Base-by-base conservation (phyloP, 1,284 basidiomycete genomes). In the Malassezia globosa region DNA sequence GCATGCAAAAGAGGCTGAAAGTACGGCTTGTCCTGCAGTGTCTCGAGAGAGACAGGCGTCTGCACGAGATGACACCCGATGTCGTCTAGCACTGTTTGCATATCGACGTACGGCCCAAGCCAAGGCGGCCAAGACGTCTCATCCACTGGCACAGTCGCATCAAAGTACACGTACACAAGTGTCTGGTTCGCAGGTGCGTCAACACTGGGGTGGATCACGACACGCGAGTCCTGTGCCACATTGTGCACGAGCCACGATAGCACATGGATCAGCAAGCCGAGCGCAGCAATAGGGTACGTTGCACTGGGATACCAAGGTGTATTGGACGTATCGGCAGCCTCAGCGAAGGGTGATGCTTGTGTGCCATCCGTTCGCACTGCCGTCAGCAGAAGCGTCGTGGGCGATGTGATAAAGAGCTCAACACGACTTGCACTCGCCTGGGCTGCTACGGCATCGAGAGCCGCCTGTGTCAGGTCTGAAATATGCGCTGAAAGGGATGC, bases 61-160 rank as follows among this genome's bases (percentile, higher is more conserved):
- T 47, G 50, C 25, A 39, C 22, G 7, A 42, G 19, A 8, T 18
- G 22, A 23, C 46, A 21, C 27, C 50, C 50, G 25, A 52, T 27
- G 13, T 47, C 50, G 19, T 46, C 50, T 6, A 52, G 46, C 31
- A 52, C 40, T n/a, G 27, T 18, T 24, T 52, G 50, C 33, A 52
- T 11, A 24, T 52, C 38, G 3, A 39, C 50, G 16, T 42, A 41
- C 23, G 50, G 39, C 4, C 50, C 50, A 6, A 52, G 50, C 50
- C 50, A 52, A 11, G 34, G n/a, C 8, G 50, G 50, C 50, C 50
- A 52, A 26, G 40, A 27, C 3, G 42, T 24, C 22, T 33, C 39
- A 16, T 52, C 35, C n/a, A 7, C 19, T 5, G 31, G 21, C 10
- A 37, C 23, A 7, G 27, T 43, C n/a, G 50, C n/a, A 18, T 52